Base-by-base conservation (phyloP, 73 alveolate species). In the Paramecium bursaria region DNA sequence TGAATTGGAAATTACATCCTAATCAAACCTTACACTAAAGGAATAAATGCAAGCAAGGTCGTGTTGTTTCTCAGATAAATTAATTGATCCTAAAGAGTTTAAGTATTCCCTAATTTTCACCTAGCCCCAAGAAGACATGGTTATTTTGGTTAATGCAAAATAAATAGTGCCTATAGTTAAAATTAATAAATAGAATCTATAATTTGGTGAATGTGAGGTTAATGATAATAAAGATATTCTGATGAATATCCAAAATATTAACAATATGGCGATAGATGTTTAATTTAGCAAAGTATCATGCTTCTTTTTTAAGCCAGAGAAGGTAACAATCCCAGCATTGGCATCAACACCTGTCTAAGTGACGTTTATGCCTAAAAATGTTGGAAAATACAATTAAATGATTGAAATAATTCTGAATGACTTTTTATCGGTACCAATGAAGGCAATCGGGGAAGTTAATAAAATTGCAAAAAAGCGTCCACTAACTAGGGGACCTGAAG, bases 121-220 rank as follows among this genome's bases (percentile, higher is more conserved):
- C 46, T 90, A 86, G 49, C 92, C 90, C 52, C 98, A 94, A 74
- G 97, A 95, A 57, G 94, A 76, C 26, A 89, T 93, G 55, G 95
- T 94, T 31, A 97, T 96, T 74, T 92, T 95, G 50, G 91, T 96
- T 95, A 93, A 90, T 92, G 99, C 97, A 0, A 92, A 93, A 86
- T 98, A 98, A 2, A 87, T 97, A 67, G 90, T 77, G 49, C 99
- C 99, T 1, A 93, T 94, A 77, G 90, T 97, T 25, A 97, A 95
- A 74, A 75, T 97, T 46, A 92, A 90, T 35, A 89, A 91, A 57
- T 90, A 95, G 31, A 67, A 94, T 50, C 15, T 79, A 10, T 82
- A 92, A 55, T 97, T 97, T 85, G 97, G 98, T 77, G 98, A 95
- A 74, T 97, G 99, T 85, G 88, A 94, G 55, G 91, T 94, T 47